phyloP scores from a whole-genome alignment of 306 rosid genomes.

The Cajanus cajan region DNA sequence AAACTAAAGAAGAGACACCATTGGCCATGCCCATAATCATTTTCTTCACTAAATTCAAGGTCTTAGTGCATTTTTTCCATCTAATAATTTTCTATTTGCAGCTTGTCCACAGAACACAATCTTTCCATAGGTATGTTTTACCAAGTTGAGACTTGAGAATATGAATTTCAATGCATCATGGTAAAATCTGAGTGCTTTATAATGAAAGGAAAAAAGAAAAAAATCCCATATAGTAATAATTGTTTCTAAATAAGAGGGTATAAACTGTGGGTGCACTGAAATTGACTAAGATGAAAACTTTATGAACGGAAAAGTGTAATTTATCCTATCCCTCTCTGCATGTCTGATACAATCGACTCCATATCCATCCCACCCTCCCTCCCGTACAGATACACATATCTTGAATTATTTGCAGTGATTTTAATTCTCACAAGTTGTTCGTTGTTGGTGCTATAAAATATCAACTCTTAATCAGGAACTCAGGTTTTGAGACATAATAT shows the following conservation, averaged over 20 bases:
- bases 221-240: neutral
- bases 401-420: neutral
- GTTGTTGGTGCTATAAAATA: neutral
- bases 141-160: neutral
- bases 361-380: neutral
- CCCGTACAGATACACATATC: neutral
- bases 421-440: constrained; percentile 7
- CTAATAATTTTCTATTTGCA: neutral
- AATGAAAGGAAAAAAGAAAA: neutral
- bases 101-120: constrained; percentile 5
- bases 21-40: neutral
- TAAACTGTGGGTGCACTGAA: neutral
- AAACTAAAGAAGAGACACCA: neutral
- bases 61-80: neutral
- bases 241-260: neutral
- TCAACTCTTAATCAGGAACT: neutral
- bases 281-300: neutral
- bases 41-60: neutral
- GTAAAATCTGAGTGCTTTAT: neutral
- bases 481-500: constrained; percentile 7
- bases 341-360: neutral
- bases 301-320: neutral
- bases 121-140: neutral
- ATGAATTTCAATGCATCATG: neutral
- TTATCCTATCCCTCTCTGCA: neutral